Evolutionary conservation across 306 rosid genomes (phyloP), one percentile per base, ranked within the genome.

Genomic region (Argentina anserina): DNA sequence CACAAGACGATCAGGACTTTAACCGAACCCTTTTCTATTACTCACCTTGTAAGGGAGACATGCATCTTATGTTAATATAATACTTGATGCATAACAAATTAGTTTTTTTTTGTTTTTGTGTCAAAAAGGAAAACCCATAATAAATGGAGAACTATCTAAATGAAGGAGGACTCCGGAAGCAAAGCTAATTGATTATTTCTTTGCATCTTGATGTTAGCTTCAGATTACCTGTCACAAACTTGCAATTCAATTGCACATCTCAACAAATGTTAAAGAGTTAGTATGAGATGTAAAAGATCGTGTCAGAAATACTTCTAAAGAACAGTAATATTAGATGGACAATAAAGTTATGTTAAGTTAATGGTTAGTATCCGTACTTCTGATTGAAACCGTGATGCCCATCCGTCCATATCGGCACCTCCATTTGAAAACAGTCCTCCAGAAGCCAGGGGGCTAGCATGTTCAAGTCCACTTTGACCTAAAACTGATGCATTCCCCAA

Each of bases 311-410:
- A 83, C 82, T 84, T 90, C 89, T 81, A 83, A 83, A 86, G 79
- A 75, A 87, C 81, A 91, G 88, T 75, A 81, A 86, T 87, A 91
- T 88, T 90, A 85, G 97, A 95, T 75, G 87, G 88, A 85, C 85
- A 89, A 86, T 70, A 89, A 89, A 83, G 97, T 91, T 84, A 91
- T 91, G 99, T 95, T 95, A 95, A 95, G 99, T 95, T 91, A 95
- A 95, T 88, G 92, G 99, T 95, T 91, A 95, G 97, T 95, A 88
- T 90, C 99, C 97, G 79, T 95, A 95, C 99, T 89, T 95, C 99
- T 91, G 96, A 91, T 95, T 88, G 96, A 87, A 91, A 91, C 84
- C 93, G 88, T 82, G 99, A 90, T 77, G 96, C 83, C 97, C 99
- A 95, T 88, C 95, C 96, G 20, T 87, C 87, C 86, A 82, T 69